phyloP scores from a whole-genome alignment of 768 basidiomycete genomes.

The Russula abietina region DNA sequence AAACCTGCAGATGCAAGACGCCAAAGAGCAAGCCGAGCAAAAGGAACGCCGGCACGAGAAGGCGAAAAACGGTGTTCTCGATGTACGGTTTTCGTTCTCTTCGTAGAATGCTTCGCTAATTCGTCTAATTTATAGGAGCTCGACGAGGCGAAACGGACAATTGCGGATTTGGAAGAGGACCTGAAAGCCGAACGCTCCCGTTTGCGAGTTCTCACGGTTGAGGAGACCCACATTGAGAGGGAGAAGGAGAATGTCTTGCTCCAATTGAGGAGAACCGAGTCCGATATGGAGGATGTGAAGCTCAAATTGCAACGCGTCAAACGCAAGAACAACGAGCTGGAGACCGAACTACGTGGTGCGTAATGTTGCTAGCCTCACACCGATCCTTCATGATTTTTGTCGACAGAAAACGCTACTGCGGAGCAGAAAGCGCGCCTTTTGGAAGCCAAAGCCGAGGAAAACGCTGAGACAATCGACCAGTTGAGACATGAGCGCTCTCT shows the following conservation, averaged over 20 bases:
- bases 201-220: conserved; percentile 53
- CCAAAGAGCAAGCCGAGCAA: conserved; percentile 54
- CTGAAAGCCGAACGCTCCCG: conserved; percentile 66
- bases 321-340: conserved; percentile 66
- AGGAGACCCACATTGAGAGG: conserved; percentile 56
- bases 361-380: conserved; percentile 3
- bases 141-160: conserved; percentile 55
- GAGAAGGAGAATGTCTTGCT: conserved; percentile 59
- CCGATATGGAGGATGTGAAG: conserved; percentile 74
- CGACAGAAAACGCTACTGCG: conserved; percentile 51
- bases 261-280: conserved; percentile 66
- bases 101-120: conserved; percentile 2
- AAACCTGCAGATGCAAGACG: conserved; percentile 51
- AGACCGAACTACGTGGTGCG: conserved; percentile 67
- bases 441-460: conserved; percentile 62
- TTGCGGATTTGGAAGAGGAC: conserved; percentile 64
- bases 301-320: conserved; percentile 62
- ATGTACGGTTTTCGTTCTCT: conserved; percentile 35
- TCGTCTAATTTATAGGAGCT: conserved; percentile 50
- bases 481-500: conserved; percentile 71
- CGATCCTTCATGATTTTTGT: not conserved
- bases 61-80: conserved; percentile 47
- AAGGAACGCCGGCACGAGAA: conserved; percentile 45
- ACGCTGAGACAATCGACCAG: conserved; percentile 62
- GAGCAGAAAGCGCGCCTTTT: conserved; percentile 72